Evolutionary conservation across 2,329 filamentous ascomycete genomes (phyloP), one percentile per base, ranked within the genome.

Genomic region (Arthrobotrys megalospora): DNA sequence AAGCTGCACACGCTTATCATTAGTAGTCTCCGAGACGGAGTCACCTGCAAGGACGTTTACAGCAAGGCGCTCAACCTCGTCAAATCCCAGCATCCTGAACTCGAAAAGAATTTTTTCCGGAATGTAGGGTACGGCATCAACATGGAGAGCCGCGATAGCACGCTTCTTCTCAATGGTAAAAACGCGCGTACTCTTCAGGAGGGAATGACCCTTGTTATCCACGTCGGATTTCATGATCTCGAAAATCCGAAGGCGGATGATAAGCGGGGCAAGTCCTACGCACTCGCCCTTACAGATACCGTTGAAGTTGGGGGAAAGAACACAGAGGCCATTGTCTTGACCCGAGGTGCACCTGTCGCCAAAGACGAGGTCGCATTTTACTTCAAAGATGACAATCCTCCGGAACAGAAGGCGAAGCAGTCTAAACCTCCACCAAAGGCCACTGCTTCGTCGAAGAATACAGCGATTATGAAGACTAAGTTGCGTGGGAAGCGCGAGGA

Each of bases 281-380:
- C 94, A 0, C 88, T 99, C 81, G 89, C 97, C 60, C 89, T 99
- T 55, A 94, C 93, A 1, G 96, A 99, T 85, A 99, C 96, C 0
- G 91, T 99, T 52, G 93, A 96, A 81, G 93, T 97, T 62, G 93
- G 92, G 10, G 87, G 89, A 5, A 85, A 83, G 69, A 86, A 87
- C 3, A 86, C 86, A n/a, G 93, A 97, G 63, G 89, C 92, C 0
- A 91, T 94, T 36, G 90, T 97, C 32, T 98, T 99, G 85, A 99
- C 96, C 16, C 94, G 93, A 76, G 94, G 97, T 83, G 94, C 95
- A 0, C 91, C 94, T 1, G 92, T 93, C 32, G 95, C 97, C 83
- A 90, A 97, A 76, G 96, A 98, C 82, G 94, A 94, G 3, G 95
- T 95, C 45, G 97, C 95, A 0, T 99, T 99, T 87, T 98, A 97